phyloP scores from a whole-genome alignment of 345 rosid species.

The Eucalyptus dawsonii region DNA sequence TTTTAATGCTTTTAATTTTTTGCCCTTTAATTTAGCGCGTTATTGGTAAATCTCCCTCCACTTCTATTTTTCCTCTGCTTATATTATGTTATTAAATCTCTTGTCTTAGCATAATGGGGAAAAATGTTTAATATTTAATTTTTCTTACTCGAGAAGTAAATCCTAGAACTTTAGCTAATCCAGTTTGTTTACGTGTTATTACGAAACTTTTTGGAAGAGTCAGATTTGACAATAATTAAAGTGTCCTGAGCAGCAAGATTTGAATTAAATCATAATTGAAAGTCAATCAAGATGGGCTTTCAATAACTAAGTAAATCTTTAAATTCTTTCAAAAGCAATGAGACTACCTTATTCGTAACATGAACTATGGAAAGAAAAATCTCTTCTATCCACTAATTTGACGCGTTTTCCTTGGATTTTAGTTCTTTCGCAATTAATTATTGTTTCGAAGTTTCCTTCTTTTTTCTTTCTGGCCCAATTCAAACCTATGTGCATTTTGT shows the following conservation, averaged over 20 bases:
- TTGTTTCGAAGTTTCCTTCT: neutral
- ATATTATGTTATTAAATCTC: neutral
- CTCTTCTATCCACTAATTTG: neutral
- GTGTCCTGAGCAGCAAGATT: neutral
- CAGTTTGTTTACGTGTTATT: neutral
- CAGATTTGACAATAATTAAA: neutral
- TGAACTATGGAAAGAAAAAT: neutral
- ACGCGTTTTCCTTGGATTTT: neutral
- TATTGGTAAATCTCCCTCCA: neutral
- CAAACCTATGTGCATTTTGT: neutral
- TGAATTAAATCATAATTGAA: too few relatives aligned
- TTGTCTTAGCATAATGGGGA: neutral
- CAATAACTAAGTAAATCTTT: neutral
- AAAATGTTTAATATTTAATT: too few relatives aligned
- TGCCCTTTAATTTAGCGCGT: neutral
- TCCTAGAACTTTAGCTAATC: neutral
- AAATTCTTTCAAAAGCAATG: neutral
- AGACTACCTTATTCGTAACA: neutral
- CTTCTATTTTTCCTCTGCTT: neutral
- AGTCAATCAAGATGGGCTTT: neutral
- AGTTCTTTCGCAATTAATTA: neutral
- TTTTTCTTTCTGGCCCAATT: neutral
- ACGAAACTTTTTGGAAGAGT: neutral
- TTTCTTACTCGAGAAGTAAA: neutral
- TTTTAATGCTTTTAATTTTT: neutral